These are phyloP conservation scores for Collybia nuda DNA, from an alignment of 768 basidiomycete species.

Conservation along the genomic window DNA sequence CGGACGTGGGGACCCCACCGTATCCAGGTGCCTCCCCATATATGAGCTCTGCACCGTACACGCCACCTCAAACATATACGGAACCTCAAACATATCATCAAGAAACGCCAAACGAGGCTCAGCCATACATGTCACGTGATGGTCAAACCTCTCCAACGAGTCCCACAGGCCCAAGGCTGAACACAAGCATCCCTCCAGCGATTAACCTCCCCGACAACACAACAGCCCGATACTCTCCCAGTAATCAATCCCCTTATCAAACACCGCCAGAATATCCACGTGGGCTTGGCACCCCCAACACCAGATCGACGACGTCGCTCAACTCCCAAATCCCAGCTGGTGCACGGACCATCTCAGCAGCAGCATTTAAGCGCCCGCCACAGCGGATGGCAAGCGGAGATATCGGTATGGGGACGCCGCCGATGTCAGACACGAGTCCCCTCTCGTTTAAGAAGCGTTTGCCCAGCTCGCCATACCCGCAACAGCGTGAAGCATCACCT, in stretches of 20 bases:
- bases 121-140: conserved; percentile 2
- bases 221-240: conserved; percentile 6
- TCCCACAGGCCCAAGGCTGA: background rate
- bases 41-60: background rate
- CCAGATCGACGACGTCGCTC: conserved; percentile 14
- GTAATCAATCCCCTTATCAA: conserved; percentile 29
- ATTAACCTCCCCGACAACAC: background rate
- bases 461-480: conserved; percentile 43
- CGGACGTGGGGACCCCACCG: conserved; percentile 24
- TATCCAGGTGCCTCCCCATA: conserved; percentile 14
- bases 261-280: conserved; percentile 49
- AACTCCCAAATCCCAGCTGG: conserved; percentile 26
- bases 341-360: conserved; percentile 68
- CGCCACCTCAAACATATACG: conserved; percentile 8
- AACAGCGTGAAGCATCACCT: conserved; percentile 15
- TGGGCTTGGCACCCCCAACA: conserved; percentile 17
- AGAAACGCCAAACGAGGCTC: conserved; percentile 3
- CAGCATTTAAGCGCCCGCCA: conserved; percentile 66
- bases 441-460: conserved; percentile 49
- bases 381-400: conserved; percentile 27
- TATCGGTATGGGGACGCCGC: conserved; percentile 1
- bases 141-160: background rate
- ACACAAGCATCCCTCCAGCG: background rate
- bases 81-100: background rate
- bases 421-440: conserved; percentile 43